Evolutionary conservation across 257 asterid genomes (phyloP).

Genomic region (Ehretia macrophylla): DNA sequence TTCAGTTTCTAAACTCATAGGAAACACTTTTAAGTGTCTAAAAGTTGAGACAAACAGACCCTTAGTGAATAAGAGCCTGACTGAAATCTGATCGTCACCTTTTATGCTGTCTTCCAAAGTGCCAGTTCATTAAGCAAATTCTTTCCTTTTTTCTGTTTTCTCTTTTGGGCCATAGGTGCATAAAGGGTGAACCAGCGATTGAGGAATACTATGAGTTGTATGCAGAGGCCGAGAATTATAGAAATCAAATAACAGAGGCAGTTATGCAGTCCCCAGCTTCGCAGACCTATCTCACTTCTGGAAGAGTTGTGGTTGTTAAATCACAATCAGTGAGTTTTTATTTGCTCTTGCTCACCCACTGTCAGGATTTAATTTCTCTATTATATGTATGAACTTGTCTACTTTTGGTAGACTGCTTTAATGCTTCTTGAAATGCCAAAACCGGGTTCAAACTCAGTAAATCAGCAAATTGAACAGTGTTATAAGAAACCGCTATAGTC

Average conservation of each 20-base stretch:
- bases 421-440: not conserved
- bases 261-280: constrained; percentile 69
- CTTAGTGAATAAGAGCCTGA: no score
- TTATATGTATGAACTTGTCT: not conserved
- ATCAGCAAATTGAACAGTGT: no score
- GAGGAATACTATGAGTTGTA: constrained; percentile 86
- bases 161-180: constrained; percentile 53
- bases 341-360: constrained; percentile 2
- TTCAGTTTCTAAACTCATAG: no score
- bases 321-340: constrained; percentile 60
- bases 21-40: no score
- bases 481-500: no score
- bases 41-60: no score
- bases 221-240: constrained; percentile 58
- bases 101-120: no score
- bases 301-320: constrained; percentile 88
- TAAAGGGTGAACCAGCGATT: constrained; percentile 93
- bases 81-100: no score
- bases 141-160: constrained; percentile 4
- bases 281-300: constrained; percentile 64
- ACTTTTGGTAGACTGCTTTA: not conserved
- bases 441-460: no score
- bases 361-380: constrained; percentile 5
- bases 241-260: constrained; percentile 52
- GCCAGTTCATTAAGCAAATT: not conserved